Evolutionary conservation across 2,329 filamentous ascomycete species (phyloP).

Genomic region (Curvularia lunata): DNA sequence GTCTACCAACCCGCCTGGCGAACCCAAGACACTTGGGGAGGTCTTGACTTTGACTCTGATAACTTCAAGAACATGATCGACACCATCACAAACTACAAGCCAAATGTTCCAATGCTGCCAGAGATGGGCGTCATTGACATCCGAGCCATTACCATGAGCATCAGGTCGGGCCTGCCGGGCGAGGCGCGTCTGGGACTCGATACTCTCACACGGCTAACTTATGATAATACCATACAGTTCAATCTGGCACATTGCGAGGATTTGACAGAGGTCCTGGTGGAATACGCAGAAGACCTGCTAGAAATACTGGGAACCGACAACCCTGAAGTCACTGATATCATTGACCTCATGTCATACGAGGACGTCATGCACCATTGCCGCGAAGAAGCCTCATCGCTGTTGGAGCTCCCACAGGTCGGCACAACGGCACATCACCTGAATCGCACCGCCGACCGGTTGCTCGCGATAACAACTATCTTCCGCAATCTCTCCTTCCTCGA

Average conservation of each 20-base stretch:
- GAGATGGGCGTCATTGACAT: slow-evolving; percentile 92
- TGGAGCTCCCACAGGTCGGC: slow-evolving; percentile 76
- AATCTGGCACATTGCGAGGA: slow-evolving; percentile 66
- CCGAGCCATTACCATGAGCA: slow-evolving; percentile 82
- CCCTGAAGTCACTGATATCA: slow-evolving; percentile 83
- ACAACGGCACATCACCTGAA: slow-evolving; percentile 81
- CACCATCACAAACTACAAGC: slow-evolving; percentile 69
- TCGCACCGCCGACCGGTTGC: slow-evolving; percentile 81
- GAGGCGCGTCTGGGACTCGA: slow-evolving; percentile 92
- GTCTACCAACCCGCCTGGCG: slow-evolving; percentile 41
- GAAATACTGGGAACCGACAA: slow-evolving; percentile 85
- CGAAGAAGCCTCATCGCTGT: slow-evolving; percentile 72
- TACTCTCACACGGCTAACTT: slow-evolving; percentile 75
- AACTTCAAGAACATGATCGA: slow-evolving; percentile 77
- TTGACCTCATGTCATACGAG: slow-evolving; percentile 84
- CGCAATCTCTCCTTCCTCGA: slow-evolving; percentile 89
- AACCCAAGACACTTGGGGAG: slow-evolving; percentile 38
- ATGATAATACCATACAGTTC: slow-evolving; percentile 42
- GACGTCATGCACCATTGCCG: slow-evolving; percentile 82
- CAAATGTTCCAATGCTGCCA: slow-evolving; percentile 73
- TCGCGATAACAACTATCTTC: slow-evolving; percentile 90
- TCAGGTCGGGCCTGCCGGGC: slow-evolving; percentile 86
- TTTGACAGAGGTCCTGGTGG: slow-evolving; percentile 82
- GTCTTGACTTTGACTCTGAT: slow-evolving; percentile 52
- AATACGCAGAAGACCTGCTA: slow-evolving; percentile 88